Evolutionary conservation across 2,329 filamentous ascomycete species (phyloP), one percentile per base, ranked within the genome.

Genomic region (Cladosporium sp.): DNA sequence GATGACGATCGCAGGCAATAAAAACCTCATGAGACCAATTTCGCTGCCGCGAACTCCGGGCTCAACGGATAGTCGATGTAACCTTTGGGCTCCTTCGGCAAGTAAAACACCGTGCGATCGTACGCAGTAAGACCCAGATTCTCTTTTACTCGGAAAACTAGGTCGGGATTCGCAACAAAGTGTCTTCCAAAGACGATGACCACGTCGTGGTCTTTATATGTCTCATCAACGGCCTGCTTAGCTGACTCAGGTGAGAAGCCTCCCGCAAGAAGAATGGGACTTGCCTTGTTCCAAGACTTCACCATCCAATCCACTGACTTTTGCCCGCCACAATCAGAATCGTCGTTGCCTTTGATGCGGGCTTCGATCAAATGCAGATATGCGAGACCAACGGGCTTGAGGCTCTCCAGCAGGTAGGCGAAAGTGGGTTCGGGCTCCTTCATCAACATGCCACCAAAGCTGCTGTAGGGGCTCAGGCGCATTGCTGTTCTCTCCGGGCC

Each of bases 371-470:
- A 51, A 59, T 84, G 80, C 1, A 83, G 63, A 56, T 79, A 85
- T 0, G 80, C 74, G 6, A 86, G 66, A 1, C 74, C 69, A 0
- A 81, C 61, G 16, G 67, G 61, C 33, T 71, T 73, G 4, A 80
- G 65, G 38, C 76, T 69, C 19, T 66, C 55, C 19, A 79, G 71
- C 7, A 84, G 59, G 55, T 85, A 71, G 0, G 66, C 67, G 57
- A 85, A 87, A 51, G 86, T 81, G 0, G 80, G 77, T 5, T 78
- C 58, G 0, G 82, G 82, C 39, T 86, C 72, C 0, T 62, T 54
- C 79, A 85, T 84, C 20, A 56, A 49, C 82, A 86, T 83, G 16
- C 75, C 76, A 50, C 85, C 79, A 63, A 80, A 85, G 0, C 66
- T 64, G 40, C 73, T 77, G 65, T 75, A 85, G 0, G 83, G 83